Conservation (phyloP, 805 yeast genomes). For the Sugiyamaella mastotermitis region DNA sequence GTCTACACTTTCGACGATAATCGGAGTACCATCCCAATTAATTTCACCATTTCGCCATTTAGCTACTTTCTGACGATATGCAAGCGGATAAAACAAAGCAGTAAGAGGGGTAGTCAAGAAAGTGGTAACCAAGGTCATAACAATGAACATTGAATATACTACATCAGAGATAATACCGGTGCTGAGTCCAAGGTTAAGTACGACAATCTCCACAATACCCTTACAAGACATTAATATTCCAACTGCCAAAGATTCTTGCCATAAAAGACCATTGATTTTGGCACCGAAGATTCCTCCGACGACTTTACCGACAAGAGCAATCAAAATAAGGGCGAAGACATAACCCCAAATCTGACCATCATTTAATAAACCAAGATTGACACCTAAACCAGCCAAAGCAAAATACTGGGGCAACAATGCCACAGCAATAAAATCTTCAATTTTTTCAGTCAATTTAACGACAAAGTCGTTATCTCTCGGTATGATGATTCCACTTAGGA, state of each 20-base stretch:
- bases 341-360: slow-evolving; percentile 75
- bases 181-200: slow-evolving; percentile 63
- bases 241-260: slow-evolving; percentile 72
- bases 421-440: slow-evolving; percentile 72
- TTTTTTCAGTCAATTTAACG: slow-evolving; percentile 59
- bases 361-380: slow-evolving; percentile 56
- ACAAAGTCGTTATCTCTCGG: slow-evolving; percentile 76
- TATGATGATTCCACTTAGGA: slow-evolving; percentile 65
- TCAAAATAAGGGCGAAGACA: slow-evolving; percentile 55
- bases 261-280: slow-evolving; percentile 50
- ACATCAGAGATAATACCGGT: slow-evolving; percentile 61
- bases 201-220: slow-evolving; percentile 83
- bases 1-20: slow-evolving; percentile 10
- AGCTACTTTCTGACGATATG: slow-evolving; percentile 17
- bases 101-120: slow-evolving; percentile 78
- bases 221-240: slow-evolving; percentile 84
- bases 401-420: slow-evolving; percentile 72
- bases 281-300: slow-evolving; percentile 64
- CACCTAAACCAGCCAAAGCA: slow-evolving; percentile 72
- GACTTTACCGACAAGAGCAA: slow-evolving; percentile 66
- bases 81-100: slow-evolving; percentile 51
- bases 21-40: slow-evolving; percentile 28
- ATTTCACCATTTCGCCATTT: slow-evolving; percentile 26
- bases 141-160: slow-evolving; percentile 72
- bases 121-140: slow-evolving; percentile 76